phyloP scores from a whole-genome alignment of 2,329 filamentous ascomycete species.

The Leptographium procerum region DNA sequence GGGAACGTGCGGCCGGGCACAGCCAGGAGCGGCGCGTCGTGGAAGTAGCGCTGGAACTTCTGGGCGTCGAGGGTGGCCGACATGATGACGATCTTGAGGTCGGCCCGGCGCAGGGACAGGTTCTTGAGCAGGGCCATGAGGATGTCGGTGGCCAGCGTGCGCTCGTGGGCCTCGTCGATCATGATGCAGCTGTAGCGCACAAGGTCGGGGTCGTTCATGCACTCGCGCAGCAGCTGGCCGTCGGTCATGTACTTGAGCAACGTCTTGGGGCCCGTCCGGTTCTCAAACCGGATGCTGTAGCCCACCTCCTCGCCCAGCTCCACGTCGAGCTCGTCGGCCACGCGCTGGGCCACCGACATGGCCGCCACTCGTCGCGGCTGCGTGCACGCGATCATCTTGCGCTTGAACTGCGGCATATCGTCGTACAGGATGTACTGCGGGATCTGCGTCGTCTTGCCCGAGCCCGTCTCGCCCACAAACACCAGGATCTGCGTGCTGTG shows the following conservation, averaged over 20 bases:
- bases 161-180: slow-evolving; percentile 95
- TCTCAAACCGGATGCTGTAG: slow-evolving; percentile 98
- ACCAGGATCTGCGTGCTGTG: slow-evolving; percentile 93
- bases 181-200: slow-evolving; percentile 94
- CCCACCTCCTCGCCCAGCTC: slow-evolving; percentile 87
- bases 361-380: slow-evolving; percentile 95
- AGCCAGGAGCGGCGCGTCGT: slow-evolving; percentile 81
- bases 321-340: slow-evolving; percentile 93
- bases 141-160: slow-evolving; percentile 93
- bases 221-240: slow-evolving; percentile 93
- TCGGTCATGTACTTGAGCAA: slow-evolving; percentile 99
- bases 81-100: slow-evolving; percentile 98
- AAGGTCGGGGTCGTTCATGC: slow-evolving; percentile 90
- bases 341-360: slow-evolving; percentile 97
- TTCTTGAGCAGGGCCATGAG: slow-evolving; percentile 95
- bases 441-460: slow-evolving; percentile 98
- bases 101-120: slow-evolving; percentile 66
- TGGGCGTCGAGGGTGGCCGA: slow-evolving; percentile 94
- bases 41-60: slow-evolving; percentile 97
- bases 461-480: slow-evolving; percentile 98
- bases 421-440: slow-evolving; percentile 97
- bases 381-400: slow-evolving; percentile 92
- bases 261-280: slow-evolving; percentile 78
- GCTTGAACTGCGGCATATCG: slow-evolving; percentile 74
- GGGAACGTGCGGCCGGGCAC: slow-evolving; percentile 93